These are phyloP conservation scores for Ceratocystis huliohia DNA, from an alignment of 2,329 filamentous ascomycete genomes.

Conservation along the genomic window DNA sequence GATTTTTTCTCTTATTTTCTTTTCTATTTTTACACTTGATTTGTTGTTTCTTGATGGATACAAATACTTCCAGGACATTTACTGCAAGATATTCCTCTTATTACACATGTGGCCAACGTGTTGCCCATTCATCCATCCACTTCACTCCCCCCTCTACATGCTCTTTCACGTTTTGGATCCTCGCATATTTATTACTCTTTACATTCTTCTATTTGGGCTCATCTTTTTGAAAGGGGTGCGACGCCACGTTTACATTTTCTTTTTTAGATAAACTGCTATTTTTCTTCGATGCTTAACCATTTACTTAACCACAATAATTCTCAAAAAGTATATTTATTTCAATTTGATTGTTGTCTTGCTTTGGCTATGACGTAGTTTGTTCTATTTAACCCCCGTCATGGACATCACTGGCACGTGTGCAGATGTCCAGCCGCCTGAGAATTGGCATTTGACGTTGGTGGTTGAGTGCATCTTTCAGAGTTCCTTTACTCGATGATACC, in stretches of 20 bases:
- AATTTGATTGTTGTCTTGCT: not conserved
- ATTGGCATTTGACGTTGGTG: no score
- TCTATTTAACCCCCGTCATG: not conserved
- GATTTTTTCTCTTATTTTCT: not conserved
- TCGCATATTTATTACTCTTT: not conserved
- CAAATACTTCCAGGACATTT: slow-evolving; percentile 9
- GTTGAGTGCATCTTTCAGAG: not conserved
- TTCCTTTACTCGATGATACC: slow-evolving; percentile 42
- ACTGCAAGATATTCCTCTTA: not conserved
- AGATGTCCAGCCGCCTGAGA: not conserved
- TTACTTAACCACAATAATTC: slow-evolving; percentile 8
- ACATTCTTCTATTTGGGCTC: slow-evolving; percentile 1
- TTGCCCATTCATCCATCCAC: not conserved
- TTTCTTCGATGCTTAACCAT: not conserved
- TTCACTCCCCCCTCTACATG: not conserved
- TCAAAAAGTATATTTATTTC: slow-evolving; percentile 11
- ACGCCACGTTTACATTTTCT: slow-evolving; percentile 10
- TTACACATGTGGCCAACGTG: not conserved
- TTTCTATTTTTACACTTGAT: not conserved
- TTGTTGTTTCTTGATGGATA: slow-evolving; percentile 8
- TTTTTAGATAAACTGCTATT: slow-evolving; percentile 7
- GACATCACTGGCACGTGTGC: not conserved
- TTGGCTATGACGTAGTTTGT: not conserved
- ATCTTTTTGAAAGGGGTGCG: slow-evolving; percentile 7
- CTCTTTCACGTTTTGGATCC: not conserved